Conservation (phyloP, 1,284 basidiomycete species). For the Puccinia triticina region DNA sequence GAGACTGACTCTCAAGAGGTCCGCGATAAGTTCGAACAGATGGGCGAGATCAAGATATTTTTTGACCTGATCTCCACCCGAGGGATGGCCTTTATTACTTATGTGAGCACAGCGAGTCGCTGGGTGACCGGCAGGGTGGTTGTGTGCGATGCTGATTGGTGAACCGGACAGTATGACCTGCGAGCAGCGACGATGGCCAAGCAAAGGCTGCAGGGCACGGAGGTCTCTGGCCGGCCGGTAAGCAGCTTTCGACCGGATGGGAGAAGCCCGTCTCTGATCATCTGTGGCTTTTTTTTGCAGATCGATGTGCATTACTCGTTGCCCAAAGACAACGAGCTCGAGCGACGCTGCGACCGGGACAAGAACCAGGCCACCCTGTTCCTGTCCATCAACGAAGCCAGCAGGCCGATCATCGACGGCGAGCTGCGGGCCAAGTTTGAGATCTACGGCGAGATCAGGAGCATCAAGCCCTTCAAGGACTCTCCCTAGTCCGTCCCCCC, state of each 20-base stretch:
- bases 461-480: slow-evolving; percentile 70
- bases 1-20: slow-evolving; percentile 83
- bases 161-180: slow-evolving; percentile 73
- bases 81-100: slow-evolving; percentile 97
- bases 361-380: slow-evolving; percentile 87
- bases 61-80: slow-evolving; percentile 90
- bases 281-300: slow-evolving; percentile 62
- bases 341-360: slow-evolving; percentile 73
- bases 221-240: slow-evolving; percentile 80
- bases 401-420: slow-evolving; percentile 74
- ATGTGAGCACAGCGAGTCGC: slow-evolving; percentile 68
- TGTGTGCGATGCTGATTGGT: background rate
- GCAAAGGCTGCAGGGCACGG: slow-evolving; percentile 80
- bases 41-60: slow-evolving; percentile 93
- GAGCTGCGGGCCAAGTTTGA: slow-evolving; percentile 81
- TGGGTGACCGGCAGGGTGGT: background rate
- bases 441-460: slow-evolving; percentile 85
- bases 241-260: slow-evolving; percentile 58
- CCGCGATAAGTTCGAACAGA: slow-evolving; percentile 80
- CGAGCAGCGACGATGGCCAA: slow-evolving; percentile 86
- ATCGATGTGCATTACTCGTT: slow-evolving; percentile 98
- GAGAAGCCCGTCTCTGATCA: slow-evolving; percentile 25
- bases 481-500: slow-evolving; percentile 70
- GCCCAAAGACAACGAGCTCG: slow-evolving; percentile 77
- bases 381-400: slow-evolving; percentile 72